Conservation (phyloP, 495 filamentous ascomycete genomes). For the Daldinia decipiens region DNA sequence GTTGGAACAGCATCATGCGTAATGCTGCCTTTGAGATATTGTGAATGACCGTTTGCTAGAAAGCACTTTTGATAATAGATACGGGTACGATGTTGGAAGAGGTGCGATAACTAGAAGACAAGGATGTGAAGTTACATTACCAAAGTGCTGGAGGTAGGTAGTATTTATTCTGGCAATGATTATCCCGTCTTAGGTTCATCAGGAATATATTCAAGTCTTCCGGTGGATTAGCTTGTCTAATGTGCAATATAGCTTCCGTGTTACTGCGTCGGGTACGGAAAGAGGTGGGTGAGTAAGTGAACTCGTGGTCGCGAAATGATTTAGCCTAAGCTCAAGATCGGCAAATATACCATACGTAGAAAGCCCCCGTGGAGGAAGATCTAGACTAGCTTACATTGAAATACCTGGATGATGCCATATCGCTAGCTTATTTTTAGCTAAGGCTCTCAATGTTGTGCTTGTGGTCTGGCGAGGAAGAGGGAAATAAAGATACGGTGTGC, state of each 20-base stretch:
- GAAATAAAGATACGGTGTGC: background rate
- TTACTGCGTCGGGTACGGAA: constrained; percentile 18
- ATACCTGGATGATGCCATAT: background rate
- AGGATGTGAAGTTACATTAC: constrained; percentile 27
- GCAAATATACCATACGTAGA: constrained; percentile 6
- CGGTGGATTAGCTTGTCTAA: constrained; percentile 15
- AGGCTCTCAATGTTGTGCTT: background rate
- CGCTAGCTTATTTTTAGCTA: background rate
- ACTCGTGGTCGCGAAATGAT: constrained; percentile 14
- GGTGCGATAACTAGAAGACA: background rate
- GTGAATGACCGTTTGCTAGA: background rate
- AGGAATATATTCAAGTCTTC: background rate
- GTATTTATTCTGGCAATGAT: constrained; percentile 27
- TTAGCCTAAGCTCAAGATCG: constrained; percentile 35
- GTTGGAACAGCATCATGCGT: constrained; percentile 22
- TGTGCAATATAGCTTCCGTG: constrained; percentile 11
- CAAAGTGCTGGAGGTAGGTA: constrained; percentile 10
- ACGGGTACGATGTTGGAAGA: background rate
- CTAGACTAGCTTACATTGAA: background rate
- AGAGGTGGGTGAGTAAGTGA: background rate
- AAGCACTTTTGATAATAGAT: background rate
- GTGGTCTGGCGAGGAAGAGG: background rate
- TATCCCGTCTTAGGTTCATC: background rate
- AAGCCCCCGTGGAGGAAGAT: background rate
- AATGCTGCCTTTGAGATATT: background rate